Conservation (phyloP, 345 rosid species). For the Adansonia digitata region DNA sequence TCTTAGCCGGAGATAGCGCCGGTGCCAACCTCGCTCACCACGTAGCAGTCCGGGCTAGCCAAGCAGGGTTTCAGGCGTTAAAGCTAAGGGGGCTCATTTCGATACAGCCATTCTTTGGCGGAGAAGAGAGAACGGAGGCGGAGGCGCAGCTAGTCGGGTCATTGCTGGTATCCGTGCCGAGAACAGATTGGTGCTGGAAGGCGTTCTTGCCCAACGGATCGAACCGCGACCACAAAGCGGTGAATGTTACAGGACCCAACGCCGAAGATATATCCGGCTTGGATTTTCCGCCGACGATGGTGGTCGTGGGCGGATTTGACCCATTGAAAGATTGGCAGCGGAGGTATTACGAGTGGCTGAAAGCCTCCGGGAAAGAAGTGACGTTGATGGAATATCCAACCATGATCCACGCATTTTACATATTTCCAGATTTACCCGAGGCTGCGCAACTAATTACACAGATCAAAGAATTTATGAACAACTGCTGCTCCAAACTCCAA, state of each 20-base stretch:
- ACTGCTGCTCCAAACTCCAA: constrained; percentile 12
- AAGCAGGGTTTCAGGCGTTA: constrained; percentile 17
- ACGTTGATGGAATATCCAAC: constrained; percentile 60
- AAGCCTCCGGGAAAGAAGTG: constrained; percentile 54
- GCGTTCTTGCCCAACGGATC: constrained; percentile 53
- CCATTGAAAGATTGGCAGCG: constrained; percentile 82
- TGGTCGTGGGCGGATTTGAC: constrained; percentile 55
- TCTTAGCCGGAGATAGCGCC: constrained; percentile 75
- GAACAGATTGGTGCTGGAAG: constrained; percentile 61
- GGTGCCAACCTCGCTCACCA: constrained; percentile 81
- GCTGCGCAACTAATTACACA: constrained; percentile 36
- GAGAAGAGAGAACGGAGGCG: constrained; percentile 66
- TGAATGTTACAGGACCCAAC: constrained; percentile 42
- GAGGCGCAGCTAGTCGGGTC: constrained; percentile 36
- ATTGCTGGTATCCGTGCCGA: constrained; percentile 33
- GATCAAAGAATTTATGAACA: constrained; percentile 47
- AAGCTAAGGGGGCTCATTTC: constrained; percentile 45
- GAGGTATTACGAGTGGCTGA: constrained; percentile 63
- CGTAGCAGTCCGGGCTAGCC: constrained; percentile 43
- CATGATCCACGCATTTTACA: constrained; percentile 74
- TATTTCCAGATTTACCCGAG: constrained; percentile 66
- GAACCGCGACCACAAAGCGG: constrained; percentile 49
- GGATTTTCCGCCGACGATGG: constrained; percentile 53
- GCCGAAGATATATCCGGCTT: constrained; percentile 35
- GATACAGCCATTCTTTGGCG: constrained; percentile 83